Base-by-base conservation (phyloP, 306 rosid genomes). In the Quillaja saponaria region DNA sequence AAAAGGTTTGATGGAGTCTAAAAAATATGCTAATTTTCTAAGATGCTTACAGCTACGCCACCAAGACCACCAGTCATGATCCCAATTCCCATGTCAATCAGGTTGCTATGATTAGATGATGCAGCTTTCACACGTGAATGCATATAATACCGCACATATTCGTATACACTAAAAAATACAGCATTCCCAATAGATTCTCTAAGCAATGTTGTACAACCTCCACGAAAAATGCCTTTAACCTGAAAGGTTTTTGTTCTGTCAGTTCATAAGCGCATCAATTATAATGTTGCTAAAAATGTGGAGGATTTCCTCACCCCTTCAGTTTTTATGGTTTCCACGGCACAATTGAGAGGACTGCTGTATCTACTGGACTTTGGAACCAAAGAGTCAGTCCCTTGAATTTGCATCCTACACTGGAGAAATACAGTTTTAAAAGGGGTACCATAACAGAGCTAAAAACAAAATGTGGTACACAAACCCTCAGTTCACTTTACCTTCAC, bases 351-450 rank as follows among this genome's bases (percentile, higher is more conserved):
- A 66, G 97, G 88, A 74, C 90, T 64, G 42, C 64, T 75, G 58
- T 87, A 90, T 90, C 88, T 77, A 60, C 82, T 85, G 42, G 97
- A 79, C 60, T 53, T 33, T 5, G 84, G 88, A 55, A 85, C 82
- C 73, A 81, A 65, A 66, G 94, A 83, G 75, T 87, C 97, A 2
- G 97, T 74, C 58, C 95, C 97, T 82, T 90, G 97, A 79, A 77
- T 73, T 83, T 92, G 96, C 96, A 92, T 86, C 91, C 95, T 89
- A 89, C 99, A 89, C 96, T 92, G 99, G 58, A 82, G 58, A 81
- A 68, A 53, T 58, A 61, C 58, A 62, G 65, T 65, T 80, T 66
- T 59, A 58, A 63, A 60, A 54, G 71, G 58, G 60, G 57, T 31
- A 28, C 71, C 46, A 50, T 25, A 56, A 20, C 18, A 61, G 49